Conservation (phyloP, 345 rosid species). For the Arabis hirsuta region DNA sequence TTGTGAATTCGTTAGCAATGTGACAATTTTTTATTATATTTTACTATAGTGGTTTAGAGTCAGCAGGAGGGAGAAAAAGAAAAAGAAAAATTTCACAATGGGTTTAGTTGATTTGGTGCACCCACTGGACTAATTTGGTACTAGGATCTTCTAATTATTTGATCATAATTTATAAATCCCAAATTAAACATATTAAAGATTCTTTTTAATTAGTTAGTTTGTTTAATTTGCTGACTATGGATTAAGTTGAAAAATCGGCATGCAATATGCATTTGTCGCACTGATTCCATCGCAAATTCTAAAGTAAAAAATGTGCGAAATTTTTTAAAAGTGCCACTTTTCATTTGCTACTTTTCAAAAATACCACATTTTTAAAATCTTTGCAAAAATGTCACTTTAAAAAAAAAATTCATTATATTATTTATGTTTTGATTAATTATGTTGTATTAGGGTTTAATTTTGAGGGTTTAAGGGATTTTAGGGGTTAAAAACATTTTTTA, state of each 20-base stretch:
- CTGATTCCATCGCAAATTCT: not conserved
- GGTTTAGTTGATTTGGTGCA: conserved; percentile 46
- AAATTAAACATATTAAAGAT: not conserved
- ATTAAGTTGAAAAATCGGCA: conserved; percentile 12
- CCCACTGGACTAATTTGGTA: conserved; percentile 43
- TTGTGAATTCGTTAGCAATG: conserved; percentile 40
- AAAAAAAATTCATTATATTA: too few relatives aligned
- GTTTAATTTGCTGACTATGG: not conserved
- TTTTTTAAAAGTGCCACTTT: too few relatives aligned
- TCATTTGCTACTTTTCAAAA: too few relatives aligned
- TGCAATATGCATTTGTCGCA: conserved; percentile 5
- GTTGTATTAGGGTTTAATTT: too few relatives aligned
- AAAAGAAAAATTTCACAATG: conserved; percentile 2
- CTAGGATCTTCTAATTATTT: conserved; percentile 32
- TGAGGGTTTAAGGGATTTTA: too few relatives aligned
- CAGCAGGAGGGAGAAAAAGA: conserved; percentile 28
- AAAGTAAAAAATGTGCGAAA: not conserved
- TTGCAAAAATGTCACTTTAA: too few relatives aligned
- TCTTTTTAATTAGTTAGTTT: conserved; percentile 16
- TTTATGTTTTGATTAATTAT: not conserved
- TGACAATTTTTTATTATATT: conserved; percentile 23
- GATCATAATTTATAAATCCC: conserved; percentile 7
- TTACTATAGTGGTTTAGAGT: conserved; percentile 30
- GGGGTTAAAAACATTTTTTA: too few relatives aligned
- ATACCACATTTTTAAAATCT: too few relatives aligned